A percentile compares a stretch with the other conserved stretches of the same genome.
These are phyloP conservation scores for Rosa lucieae DNA, from an alignment of 306 rosid species.

Conservation along the genomic window DNA sequence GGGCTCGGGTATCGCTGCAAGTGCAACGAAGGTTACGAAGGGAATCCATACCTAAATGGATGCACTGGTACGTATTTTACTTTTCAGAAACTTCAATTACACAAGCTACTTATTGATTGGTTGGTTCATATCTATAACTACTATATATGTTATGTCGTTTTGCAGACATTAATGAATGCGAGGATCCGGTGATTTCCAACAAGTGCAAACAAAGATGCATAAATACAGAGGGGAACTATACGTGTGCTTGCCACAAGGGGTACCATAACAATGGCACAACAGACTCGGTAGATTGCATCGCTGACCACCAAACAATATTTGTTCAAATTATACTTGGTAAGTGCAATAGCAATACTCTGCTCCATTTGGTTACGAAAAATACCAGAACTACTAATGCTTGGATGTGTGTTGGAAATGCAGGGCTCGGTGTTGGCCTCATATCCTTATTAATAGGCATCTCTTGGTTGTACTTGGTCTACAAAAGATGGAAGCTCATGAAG, in stretches of 20 bases:
- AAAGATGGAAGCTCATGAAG: slow-evolving; percentile 8
- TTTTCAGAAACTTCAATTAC: neutral
- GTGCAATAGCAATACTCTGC: neutral
- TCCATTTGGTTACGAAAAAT: neutral
- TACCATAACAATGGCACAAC: neutral
- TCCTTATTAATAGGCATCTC: neutral
- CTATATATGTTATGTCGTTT: neutral
- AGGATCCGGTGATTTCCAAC: neutral
- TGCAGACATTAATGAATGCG: neutral
- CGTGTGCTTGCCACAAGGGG: neutral
- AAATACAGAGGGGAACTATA: neutral
- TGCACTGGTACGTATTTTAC: neutral
- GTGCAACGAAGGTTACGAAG: neutral
- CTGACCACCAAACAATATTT: neutral
- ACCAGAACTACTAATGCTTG: neutral
- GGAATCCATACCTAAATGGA: neutral
- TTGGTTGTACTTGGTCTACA: neutral
- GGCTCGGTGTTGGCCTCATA: neutral
- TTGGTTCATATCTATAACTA: neutral
- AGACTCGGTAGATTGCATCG: neutral
- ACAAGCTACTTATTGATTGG: neutral
- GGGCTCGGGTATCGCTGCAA: neutral
- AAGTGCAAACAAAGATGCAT: neutral
- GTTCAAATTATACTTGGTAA: neutral
- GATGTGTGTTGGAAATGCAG: neutral